Evolutionary conservation across 345 rosid species (phyloP), one percentile per base, ranked within the genome.

Genomic region (Viola odorata): DNA sequence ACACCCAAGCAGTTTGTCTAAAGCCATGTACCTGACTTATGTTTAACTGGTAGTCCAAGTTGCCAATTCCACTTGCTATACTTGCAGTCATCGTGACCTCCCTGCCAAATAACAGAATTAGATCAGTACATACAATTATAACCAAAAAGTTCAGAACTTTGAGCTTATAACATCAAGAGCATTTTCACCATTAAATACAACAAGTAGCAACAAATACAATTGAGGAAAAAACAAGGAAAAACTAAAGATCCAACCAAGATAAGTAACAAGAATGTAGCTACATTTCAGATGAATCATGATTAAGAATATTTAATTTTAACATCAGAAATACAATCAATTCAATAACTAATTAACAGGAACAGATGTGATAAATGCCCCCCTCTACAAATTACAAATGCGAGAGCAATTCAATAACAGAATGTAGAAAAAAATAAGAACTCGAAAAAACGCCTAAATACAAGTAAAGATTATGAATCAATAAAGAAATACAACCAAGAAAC

Each of bases 41-140:
- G 40, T 77, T 72, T 45, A 72, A 59, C 37, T 73, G 51, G 50
- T 57, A 75, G 66, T 70, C 60, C 62, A 84, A 58, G 61, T 70
- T 75, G 57, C 83, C 60, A 58, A 65, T 75, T 37, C 78, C 76
- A 41, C 78, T 72, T 45, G 88, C 85, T 66, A 86, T 61, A 75
- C 71, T 62, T 58, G 83, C 71, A 53, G 85, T 73, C 91, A 85
- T 86, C 58, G 32, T 62, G 69, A 38, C 70, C 66, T 57, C 63
- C 69, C 79, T 54, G 72, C 78, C 63, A 65, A 39, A 64, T 10
- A 48, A 70, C 45, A 63, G 61, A 39, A 45, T 53, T 7, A 17
- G 54, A 12, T 50, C 41, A 53, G 7, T 56, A 12, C 54, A n/a
- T 37, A 69, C 45, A 37, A 57, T 50, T 57, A 41, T 56, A 62